Evolutionary conservation across 345 rosid species (phyloP), one percentile per base, ranked within the genome.

Genomic region (Mangifera indica): DNA sequence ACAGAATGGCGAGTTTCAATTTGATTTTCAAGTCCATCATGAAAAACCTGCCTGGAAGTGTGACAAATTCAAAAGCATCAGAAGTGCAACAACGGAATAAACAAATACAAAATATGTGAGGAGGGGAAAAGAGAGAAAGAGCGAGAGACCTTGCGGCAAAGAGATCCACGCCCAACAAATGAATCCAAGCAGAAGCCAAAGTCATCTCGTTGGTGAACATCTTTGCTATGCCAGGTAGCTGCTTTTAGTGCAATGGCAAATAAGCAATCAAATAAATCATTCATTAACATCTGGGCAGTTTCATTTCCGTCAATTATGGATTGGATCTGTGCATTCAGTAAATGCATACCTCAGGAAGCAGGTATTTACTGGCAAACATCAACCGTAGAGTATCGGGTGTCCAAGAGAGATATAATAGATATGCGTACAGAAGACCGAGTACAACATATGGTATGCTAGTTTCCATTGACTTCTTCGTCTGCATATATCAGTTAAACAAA

Each of bases 161-260:
- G 71, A 92, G 99, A 84, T 95, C 98, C 7, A 95, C 69, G 46
- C 85, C 87, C 66, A 95, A 78, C 59, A 90, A 85, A 82, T 92
- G 98, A 88, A 95, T 89, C 99, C 99, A 95, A 14, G 91, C 97
- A 67, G 99, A 95, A 82, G 98, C 86, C 77, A 95, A 75, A 57
- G 97, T 89, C 82, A 89, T 82, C 75, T 95, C 98, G 74, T 77
- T 89, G 32, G 92, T 79, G 73, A 95, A 95, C 98, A 92, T 87
- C 84, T 91, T 95, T 21, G 88, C 79, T 15, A 95, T 92, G n/a
- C 90, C 96, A 3, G 96, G 72, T 56, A 95, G 80, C 99, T 92
- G 73, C 78, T 74, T 1, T 63, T 32, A 46, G 66, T n/a, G 51
- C 24, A 70, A 62, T 15, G 40, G 24, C 46, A 49, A 37, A 22